Evolutionary conservation across 2,329 filamentous ascomycete species (phyloP), one percentile per base, ranked within the genome.

Genomic region (Conoideocrella luteorostrata): DNA sequence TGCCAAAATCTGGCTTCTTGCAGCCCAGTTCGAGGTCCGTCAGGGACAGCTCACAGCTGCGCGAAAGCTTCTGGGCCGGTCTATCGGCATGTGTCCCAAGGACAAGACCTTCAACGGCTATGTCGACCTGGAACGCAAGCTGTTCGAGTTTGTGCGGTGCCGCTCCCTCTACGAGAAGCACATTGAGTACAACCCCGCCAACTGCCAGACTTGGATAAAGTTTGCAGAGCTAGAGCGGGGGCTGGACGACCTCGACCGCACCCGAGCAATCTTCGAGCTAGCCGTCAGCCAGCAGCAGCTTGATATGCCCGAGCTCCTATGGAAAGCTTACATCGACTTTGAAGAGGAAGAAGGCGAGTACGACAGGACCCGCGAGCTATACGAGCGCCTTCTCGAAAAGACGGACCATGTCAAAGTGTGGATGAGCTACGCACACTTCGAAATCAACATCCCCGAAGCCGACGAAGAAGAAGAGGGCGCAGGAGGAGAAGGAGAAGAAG

Each of bases 391-490:
- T 11, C 76, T 98, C 34, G 75, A 88, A 57, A 96, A 94, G 80
- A 95, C 93, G n/a, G 84, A 93, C 58, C 93, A 98, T 60, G 89
- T 96, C 72, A 98, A 97, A 73, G 93, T 98, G 47, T 98, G 93
- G 93, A 95, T 93, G 65, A 91, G 87, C 63, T 98, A 91, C 67
- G 93, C 93, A n/a, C 87, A 94, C 63, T 97, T 98, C 59, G 93
- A 98, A 66, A 88, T 97, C 70, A 91, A 93, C 62, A 82, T 95
- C 0, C 88, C 89, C 35, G 89, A 95, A 45, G 77, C 80, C 41
- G 78, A 80, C 32, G 82, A 74, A 10, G 69, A 66, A 4, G 76
- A n/a, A n/a, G n/a, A n/a, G n/a, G n/a, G n/a, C n/a, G n/a, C n/a
- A n/a, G n/a, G n/a, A n/a, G n/a, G n/a, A 18, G 75, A n/a, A n/a